These are phyloP conservation scores for Nelumbo lutea DNA, from an alignment of 164 flowering plant species.

Conservation along the genomic window DNA sequence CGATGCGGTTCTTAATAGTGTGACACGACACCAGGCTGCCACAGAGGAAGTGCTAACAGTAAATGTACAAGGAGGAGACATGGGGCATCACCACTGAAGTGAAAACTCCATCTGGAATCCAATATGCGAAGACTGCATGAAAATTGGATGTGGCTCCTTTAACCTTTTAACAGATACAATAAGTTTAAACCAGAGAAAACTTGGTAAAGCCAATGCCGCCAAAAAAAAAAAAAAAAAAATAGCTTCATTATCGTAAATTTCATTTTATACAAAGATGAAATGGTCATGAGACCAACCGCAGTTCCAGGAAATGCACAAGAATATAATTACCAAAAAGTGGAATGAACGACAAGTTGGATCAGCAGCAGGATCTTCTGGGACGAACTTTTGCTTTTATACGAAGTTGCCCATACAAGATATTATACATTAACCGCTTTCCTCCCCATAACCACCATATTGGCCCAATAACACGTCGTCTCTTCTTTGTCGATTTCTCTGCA, in stretches of 20 bases:
- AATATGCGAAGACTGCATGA: no score
- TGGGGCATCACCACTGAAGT: no score
- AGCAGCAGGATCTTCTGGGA: neutral
- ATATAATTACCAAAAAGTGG: neutral
- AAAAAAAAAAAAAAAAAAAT: neutral
- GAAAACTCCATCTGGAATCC: no score
- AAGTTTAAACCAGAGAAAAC: no score
- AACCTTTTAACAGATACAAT: no score
- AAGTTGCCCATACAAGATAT: constrained; percentile 17
- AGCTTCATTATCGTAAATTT: neutral
- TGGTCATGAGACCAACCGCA: neutral
- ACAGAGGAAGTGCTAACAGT: no score
- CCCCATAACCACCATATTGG: constrained; percentile 88
- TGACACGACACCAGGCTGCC: no score
- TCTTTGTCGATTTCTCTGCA: constrained; percentile 43
- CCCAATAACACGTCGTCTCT: constrained; percentile 20
- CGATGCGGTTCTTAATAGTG: no score
- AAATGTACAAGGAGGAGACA: no score
- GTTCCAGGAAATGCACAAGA: neutral
- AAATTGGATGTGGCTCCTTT: no score
- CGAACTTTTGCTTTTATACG: constrained; percentile 8
- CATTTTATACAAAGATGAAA: neutral
- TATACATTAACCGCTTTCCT: constrained; percentile 48
- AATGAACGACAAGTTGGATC: neutral
- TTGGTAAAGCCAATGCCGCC: neutral